Conservation (phyloP, 164 flowering plant species). For the Berberis vulgaris region DNA sequence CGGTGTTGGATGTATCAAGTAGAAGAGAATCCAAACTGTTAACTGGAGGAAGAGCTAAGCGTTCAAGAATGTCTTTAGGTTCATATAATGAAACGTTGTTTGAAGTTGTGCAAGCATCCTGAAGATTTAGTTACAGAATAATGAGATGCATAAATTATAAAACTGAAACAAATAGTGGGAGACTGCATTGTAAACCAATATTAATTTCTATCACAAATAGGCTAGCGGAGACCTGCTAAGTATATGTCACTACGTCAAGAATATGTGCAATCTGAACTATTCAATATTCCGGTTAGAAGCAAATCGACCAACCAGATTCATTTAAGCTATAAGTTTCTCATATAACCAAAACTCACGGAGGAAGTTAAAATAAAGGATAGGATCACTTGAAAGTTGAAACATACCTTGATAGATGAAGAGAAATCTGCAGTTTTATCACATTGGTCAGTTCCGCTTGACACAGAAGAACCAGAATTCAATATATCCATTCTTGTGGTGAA, state of each 20-base stretch:
- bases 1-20: constrained; percentile 44
- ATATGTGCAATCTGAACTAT: too few relatives aligned
- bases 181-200: not conserved
- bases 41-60: constrained; percentile 54
- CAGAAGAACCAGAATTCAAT: constrained; percentile 22
- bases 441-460: constrained; percentile 19
- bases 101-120: constrained; percentile 28
- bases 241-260: too few relatives aligned
- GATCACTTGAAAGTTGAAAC: constrained; percentile 8
- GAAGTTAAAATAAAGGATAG: not conserved
- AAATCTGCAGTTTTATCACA: constrained; percentile 19
- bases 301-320: not conserved
- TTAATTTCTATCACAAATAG: not conserved
- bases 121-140: constrained; percentile 14
- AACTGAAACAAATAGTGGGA: not conserved
- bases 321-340: not conserved
- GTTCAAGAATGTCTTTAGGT: constrained; percentile 49
- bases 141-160: not conserved
- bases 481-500: constrained; percentile 25
- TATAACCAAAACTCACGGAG: not conserved
- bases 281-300: too few relatives aligned
- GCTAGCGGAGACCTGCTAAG: too few relatives aligned
- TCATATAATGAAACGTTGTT: constrained; percentile 21
- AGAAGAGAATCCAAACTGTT: constrained; percentile 67
- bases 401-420: constrained; percentile 41